Evolutionary conservation across 2,329 filamentous ascomycete species (phyloP), one percentile per base, ranked within the genome.

Genomic region (Fusarium dlaminii): DNA sequence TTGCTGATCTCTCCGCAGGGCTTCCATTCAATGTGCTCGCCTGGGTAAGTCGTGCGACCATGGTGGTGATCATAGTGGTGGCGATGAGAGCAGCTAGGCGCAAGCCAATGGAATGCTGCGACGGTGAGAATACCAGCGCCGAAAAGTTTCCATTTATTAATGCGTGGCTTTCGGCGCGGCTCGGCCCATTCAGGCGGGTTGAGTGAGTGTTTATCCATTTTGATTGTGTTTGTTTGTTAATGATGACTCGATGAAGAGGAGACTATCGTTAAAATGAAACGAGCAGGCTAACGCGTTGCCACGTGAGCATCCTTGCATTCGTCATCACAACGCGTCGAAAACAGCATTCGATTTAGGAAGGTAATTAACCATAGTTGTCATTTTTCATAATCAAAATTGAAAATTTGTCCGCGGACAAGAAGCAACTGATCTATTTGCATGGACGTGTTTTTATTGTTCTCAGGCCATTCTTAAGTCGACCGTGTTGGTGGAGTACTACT

Each of bases 1-100:
- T 80, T 80, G n/a, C 78, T 78, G 34, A 83, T 71, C 17, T 75
- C 75, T 24, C 84, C 85, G 61, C 85, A 87, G 4, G 70, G 62
- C 24, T 79, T 76, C 85, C 85, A 87, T 46, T 56, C 37, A n/a
- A 75, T 56, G 24, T 39, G 66, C 51, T 75, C 72, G 20, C 68
- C 72, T 8, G n/a, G 46, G 15, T 74, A 74, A 11, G 56, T 65
- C 27, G 43, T 30, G 30, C 36, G 45, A 13, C 42, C 43, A 48
- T 32, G 39, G 15, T 32, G 45, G 22, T 52, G 55, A 17, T 17
- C 49, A 22, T 73, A 45, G 15, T 63, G 64, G 22, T 63, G 68
- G 49, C 37, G 68, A 56, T 68, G 68, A 24, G 68, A 29, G 48
- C 72, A 72, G 42, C 39, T 58, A 45, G 58, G 65, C n/a, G 46